A percentile compares a stretch with the other conserved stretches of the same genome.
Evolutionary conservation across 2,329 filamentous ascomycete species (phyloP).

Genomic region (Nakataea oryzae): DNA sequence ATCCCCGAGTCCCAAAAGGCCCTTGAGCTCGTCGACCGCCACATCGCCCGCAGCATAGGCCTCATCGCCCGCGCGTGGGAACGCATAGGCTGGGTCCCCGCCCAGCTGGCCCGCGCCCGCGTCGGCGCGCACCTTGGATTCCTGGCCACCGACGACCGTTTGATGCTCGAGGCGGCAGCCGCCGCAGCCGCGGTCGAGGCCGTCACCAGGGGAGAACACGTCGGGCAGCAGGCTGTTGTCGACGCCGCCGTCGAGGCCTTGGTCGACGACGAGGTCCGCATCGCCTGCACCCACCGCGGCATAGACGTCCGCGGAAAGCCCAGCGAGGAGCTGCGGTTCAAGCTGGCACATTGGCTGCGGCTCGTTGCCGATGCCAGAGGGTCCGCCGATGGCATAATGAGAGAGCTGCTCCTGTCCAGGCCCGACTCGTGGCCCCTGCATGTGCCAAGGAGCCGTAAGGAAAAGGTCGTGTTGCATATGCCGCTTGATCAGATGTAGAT

Average conservation of each 20-base stretch:
- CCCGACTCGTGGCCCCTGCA: constrained; percentile 9
- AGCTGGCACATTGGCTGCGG: constrained; percentile 37
- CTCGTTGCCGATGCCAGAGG: constrained; percentile 18
- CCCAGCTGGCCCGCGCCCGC: constrained; percentile 37
- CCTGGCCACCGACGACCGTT: constrained; percentile 58
- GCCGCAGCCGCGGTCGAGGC: constrained; percentile 43
- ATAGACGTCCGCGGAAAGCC: constrained; percentile 41
- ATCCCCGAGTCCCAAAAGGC: not conserved
- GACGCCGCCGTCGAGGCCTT: constrained; percentile 52
- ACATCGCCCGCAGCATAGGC: constrained; percentile 31
- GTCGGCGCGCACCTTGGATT: constrained; percentile 48
- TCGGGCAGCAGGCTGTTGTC: not conserved
- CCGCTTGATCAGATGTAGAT: not conserved
- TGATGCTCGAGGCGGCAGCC: constrained; percentile 54
- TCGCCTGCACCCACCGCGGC: constrained; percentile 64
- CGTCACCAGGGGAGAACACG: constrained; percentile 18
- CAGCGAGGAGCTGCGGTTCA: constrained; percentile 41
- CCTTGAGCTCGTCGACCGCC: constrained; percentile 18
- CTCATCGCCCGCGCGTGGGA: constrained; percentile 40
- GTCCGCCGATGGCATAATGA: constrained; percentile 16
- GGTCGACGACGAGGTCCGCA: constrained; percentile 50
- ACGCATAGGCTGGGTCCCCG: constrained; percentile 26
- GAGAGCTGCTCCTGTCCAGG: constrained; percentile 13
- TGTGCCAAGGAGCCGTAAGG: no score
- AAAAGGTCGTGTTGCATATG: not conserved